These are phyloP conservation scores for Boletus reticulatus DNA, from an alignment of 768 basidiomycete genomes.

Conservation along the genomic window DNA sequence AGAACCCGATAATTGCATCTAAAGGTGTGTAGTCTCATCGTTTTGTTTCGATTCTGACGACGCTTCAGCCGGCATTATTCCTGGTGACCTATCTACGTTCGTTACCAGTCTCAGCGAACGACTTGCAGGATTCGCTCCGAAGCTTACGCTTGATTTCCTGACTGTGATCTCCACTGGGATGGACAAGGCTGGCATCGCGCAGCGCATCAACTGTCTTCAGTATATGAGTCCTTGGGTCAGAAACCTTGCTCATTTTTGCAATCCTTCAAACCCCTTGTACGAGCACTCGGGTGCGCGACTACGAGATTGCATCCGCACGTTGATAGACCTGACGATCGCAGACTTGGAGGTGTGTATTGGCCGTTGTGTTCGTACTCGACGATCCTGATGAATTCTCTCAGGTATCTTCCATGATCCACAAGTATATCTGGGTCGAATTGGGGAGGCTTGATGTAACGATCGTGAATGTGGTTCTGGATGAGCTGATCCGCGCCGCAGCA, in stretches of 20 bases:
- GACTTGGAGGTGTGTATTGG: conserved; percentile 64
- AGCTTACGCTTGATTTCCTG: conserved; percentile 84
- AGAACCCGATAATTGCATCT: conserved; percentile 63
- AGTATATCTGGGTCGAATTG: conserved; percentile 75
- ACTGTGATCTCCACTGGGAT: conserved; percentile 77
- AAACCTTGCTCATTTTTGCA: conserved; percentile 70
- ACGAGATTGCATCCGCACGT: conserved; percentile 75
- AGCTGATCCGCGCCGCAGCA: conserved; percentile 77
- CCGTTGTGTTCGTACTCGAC: neutral
- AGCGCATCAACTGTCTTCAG: conserved; percentile 71
- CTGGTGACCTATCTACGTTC: conserved; percentile 62
- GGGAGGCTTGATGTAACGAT: conserved; percentile 64
- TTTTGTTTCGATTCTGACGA: conserved; percentile 1
- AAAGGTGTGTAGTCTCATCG: conserved; percentile 45
- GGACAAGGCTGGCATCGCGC: conserved; percentile 42
- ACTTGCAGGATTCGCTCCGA: conserved; percentile 70
- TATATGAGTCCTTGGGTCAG: conserved; percentile 90
- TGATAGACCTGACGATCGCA: conserved; percentile 71
- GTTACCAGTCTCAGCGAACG: conserved; percentile 67
- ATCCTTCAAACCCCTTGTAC: conserved; percentile 64
- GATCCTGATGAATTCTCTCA: conserved; percentile 28
- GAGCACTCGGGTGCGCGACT: conserved; percentile 73
- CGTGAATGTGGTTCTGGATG: conserved; percentile 73
- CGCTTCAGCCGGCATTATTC: conserved; percentile 61
- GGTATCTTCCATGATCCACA: conserved; percentile 67